Conservation (phyloP, 495 filamentous ascomycete genomes). For the Xeromyces bisporus region DNA sequence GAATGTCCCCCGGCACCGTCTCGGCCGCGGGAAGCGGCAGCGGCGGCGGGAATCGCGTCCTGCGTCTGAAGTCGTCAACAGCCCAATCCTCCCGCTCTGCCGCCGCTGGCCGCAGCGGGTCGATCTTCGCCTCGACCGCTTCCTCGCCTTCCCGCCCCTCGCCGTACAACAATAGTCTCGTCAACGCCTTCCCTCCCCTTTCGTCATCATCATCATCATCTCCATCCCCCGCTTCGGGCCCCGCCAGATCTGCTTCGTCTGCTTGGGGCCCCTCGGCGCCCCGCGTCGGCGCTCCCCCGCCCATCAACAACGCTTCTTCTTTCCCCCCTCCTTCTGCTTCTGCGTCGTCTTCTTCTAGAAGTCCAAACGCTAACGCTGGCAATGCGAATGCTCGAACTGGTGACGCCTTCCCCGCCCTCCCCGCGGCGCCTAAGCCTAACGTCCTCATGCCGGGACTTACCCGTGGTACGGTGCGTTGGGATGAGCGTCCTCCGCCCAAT, state of each 20-base stretch:
- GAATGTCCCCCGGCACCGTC: conserved; percentile 25
- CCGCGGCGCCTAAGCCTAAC: conserved; percentile 58
- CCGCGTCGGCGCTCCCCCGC: conserved; percentile 9
- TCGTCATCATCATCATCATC: conserved; percentile 24
- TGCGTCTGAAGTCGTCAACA: conserved; percentile 62
- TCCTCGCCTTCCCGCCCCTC: too few species aligned
- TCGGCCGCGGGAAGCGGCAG: conserved; percentile 24
- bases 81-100: conserved; percentile 52
- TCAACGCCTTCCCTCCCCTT: conserved; percentile 34
- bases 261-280: conserved; percentile 30
- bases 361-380: conserved; percentile 6
- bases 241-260: conserved; percentile 29
- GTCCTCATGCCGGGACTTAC: conserved; percentile 69
- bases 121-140: conserved; percentile 16
- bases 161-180: conserved; percentile 10
- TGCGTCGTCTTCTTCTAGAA: too few species aligned
- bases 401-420: conserved; percentile 64
- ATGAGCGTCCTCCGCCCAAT: conserved; percentile 30
- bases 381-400: conserved; percentile 14
- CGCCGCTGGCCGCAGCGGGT: conserved; percentile 28
- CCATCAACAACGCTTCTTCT: conserved; percentile 14
- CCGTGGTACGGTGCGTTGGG: conserved; percentile 50
- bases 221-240: conserved; percentile 10
- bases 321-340: conserved; percentile 16
- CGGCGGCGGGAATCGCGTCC: conserved; percentile 37